These are phyloP conservation scores for Orobanche coerulescens DNA, from an alignment of 257 asterid species.

Conservation along the genomic window DNA sequence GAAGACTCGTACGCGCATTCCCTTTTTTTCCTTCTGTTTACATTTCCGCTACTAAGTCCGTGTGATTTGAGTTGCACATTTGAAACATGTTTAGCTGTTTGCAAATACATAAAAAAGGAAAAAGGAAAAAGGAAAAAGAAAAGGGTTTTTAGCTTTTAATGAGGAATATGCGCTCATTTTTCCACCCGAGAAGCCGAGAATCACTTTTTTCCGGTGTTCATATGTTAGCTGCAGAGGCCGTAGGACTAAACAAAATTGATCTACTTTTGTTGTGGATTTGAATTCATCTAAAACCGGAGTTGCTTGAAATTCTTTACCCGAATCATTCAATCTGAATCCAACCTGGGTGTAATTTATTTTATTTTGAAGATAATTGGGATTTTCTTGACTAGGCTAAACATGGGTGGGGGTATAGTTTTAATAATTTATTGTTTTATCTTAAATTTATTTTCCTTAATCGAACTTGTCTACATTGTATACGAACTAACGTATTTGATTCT, in stretches of 20 bases:
- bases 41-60: not conserved
- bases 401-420: not conserved
- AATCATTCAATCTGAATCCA: not conserved
- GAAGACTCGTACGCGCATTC: slow-evolving; percentile 9
- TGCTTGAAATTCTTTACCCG: not conserved
- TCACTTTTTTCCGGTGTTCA: not conserved
- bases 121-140: no score
- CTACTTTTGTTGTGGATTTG: no score
- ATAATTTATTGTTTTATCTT: not conserved
- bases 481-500: not conserved
- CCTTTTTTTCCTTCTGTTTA: not conserved
- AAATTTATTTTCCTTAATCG: not conserved
- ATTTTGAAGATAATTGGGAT: no score
- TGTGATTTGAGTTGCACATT: no score
- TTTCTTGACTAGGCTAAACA: no score
- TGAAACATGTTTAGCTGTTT: no score
- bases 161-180: no score
- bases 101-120: no score
- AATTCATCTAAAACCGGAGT: not conserved
- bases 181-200: no score
- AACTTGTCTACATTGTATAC: not conserved
- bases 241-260: no score
- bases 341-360: not conserved
- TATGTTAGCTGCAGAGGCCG: not conserved
- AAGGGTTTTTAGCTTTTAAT: no score